Evolutionary conservation across 2,329 filamentous ascomycete species (phyloP).

Genomic region (Chaetomiaceae sp.): DNA sequence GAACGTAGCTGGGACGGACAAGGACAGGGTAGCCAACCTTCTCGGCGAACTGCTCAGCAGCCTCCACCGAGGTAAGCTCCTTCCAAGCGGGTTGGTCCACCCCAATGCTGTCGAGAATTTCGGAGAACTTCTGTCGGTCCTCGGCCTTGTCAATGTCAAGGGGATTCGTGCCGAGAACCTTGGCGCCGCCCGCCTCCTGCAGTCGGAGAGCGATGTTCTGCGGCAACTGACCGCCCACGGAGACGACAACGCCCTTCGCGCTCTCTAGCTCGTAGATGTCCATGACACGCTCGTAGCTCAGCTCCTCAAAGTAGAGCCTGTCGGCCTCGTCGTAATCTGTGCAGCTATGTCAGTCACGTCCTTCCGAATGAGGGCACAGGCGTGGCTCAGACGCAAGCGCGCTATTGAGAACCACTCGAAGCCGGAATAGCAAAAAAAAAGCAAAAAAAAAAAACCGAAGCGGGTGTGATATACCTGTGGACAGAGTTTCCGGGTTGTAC

Average conservation of each 20-base stretch:
- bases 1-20: slow-evolving; percentile 89
- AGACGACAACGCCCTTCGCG: slow-evolving; percentile 83
- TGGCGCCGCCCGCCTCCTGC: slow-evolving; percentile 84
- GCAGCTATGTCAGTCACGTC: no score
- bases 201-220: slow-evolving; percentile 96
- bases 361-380: no score
- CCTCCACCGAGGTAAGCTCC: slow-evolving; percentile 83
- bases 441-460: slow-evolving; percentile 4
- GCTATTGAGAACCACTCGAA: no score
- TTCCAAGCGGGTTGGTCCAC: slow-evolving; percentile 98
- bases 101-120: slow-evolving; percentile 93
- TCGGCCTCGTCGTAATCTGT: slow-evolving; percentile 90
- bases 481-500: no score
- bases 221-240: slow-evolving; percentile 89
- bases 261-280: slow-evolving; percentile 94
- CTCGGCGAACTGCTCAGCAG: slow-evolving; percentile 80
- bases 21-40: slow-evolving; percentile 89
- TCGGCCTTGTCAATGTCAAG: slow-evolving; percentile 96
- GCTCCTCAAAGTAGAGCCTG: slow-evolving; percentile 91
- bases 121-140: slow-evolving; percentile 96
- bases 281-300: slow-evolving; percentile 96
- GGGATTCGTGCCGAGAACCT: slow-evolving; percentile 87
- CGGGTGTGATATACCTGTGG: no score
- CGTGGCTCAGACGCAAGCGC: no score
- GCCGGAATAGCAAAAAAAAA: not conserved